Conservation (phyloP, 1,284 basidiomycete species). For the Sanghuangporus sanghuang region DNA sequence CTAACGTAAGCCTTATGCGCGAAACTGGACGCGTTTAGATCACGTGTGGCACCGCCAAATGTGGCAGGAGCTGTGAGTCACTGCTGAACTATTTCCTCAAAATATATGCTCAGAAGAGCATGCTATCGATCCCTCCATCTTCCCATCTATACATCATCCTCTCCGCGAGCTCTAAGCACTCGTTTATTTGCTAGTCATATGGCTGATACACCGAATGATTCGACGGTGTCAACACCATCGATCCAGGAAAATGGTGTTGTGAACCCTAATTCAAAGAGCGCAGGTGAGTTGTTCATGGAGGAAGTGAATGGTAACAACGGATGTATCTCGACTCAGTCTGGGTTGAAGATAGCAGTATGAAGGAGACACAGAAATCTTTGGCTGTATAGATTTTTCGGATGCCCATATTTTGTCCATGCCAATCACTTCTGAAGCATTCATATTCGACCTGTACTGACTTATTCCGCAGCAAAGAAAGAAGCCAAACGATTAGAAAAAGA, state of each 20-base stretch:
- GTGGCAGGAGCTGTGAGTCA: background rate
- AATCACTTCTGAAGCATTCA: background rate
- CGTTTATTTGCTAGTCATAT: constrained; percentile 11
- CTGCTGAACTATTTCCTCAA: background rate
- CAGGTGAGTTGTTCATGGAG: constrained; percentile 23
- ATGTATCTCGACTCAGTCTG: too few species aligned
- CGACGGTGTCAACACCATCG: background rate
- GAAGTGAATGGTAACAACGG: too few species aligned
- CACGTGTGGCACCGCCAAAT: background rate
- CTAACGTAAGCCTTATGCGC: too few species aligned
- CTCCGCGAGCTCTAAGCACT: background rate
- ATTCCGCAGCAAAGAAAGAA: constrained; percentile 64
- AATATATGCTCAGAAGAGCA: constrained; percentile 16
- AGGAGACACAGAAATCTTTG: background rate
- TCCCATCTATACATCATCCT: background rate
- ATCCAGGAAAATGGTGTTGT: constrained; percentile 17
- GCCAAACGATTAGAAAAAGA: constrained; percentile 67
- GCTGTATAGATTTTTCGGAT: background rate
- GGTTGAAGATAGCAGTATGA: too few species aligned
- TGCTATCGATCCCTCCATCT: constrained; percentile 10
- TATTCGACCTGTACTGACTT: background rate
- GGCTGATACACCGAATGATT: constrained; percentile 9
- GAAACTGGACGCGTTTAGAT: background rate
- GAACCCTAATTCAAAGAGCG: constrained; percentile 31
- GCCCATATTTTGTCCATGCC: background rate